A percentile compares a stretch with the other conserved stretches of the same genome.
Conservation (phyloP, 306 rosid species). For the Gastrolobium bilobum region DNA sequence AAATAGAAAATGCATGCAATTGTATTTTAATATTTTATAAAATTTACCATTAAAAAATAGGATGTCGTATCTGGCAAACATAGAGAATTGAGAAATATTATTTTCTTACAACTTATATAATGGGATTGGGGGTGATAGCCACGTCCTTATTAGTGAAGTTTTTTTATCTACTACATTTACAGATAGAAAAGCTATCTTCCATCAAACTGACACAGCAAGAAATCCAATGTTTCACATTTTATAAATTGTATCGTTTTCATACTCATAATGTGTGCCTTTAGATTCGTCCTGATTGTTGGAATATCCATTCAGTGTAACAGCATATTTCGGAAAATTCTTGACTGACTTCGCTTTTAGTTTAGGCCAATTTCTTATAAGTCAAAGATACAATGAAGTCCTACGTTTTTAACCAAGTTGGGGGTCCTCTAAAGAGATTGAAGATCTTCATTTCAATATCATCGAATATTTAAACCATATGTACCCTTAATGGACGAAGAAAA, state of each 20-base stretch:
- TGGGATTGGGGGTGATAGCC: too few species aligned
- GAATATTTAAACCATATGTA: background rate
- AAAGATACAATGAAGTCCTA: background rate
- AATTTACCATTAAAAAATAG: background rate
- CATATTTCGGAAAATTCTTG: background rate
- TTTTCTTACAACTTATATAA: too few species aligned
- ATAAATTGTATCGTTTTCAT: background rate
- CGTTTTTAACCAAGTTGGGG: background rate
- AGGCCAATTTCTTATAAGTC: background rate
- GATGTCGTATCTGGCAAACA: background rate
- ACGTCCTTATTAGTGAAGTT: too few species aligned
- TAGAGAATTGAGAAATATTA: background rate
- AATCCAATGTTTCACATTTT: background rate
- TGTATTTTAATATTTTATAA: background rate
- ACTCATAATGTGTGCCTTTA: too few species aligned
- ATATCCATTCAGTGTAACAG: background rate
- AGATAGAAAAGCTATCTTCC: too few species aligned
- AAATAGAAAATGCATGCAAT: too few species aligned
- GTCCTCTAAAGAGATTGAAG: too few species aligned
- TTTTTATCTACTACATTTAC: too few species aligned
- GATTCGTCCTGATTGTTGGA: background rate
- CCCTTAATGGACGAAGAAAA: background rate
- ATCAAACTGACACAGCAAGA: background rate
- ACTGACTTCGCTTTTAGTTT: background rate
- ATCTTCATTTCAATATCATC: too few species aligned